Evolutionary conservation across 495 filamentous ascomycete genomes (phyloP), one percentile per base, ranked within the genome.

Genomic region (Bombardia bombarda): DNA sequence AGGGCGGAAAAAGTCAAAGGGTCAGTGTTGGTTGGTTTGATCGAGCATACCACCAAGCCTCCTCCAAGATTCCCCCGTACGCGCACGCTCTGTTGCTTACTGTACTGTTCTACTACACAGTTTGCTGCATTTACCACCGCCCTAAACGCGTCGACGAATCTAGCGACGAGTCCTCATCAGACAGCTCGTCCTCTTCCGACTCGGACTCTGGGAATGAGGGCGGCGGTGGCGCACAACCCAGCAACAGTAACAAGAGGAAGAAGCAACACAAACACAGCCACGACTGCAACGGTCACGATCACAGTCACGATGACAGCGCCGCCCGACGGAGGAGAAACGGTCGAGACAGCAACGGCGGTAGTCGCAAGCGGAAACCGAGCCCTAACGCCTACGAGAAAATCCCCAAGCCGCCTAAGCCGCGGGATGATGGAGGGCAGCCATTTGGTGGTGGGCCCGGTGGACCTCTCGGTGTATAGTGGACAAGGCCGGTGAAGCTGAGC

Each of bases 51-150:
- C 7, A 13, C 13, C 32, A n/a, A n/a, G 14, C 19, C 24, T n/a
- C n/a, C 5, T 10, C 20, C 31, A 9, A 7, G 26, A 22, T n/a
- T 9, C n/a, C 5, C 8, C 17, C 26, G 18, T 19, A 14, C 34
- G 10, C 17, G 9, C 18, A 18, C 18, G 20, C 13, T 9, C 30
- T 9, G 8, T 17, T 32, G 19, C 43, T 49, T 10, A 38, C 28
- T n/a, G n/a, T n/a, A n/a, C n/a, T n/a, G n/a, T n/a, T n/a, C 35
- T 21, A 12, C 26, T 10, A 30, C 30, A 30, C 52, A 96, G 93
- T 97, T 18, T 99, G 92, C 75, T 99, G 92, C 62, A 97, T 97
- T 59, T 99, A 96, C 69, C 89, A 94, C 68, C 84, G 85, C 46
- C 78, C 86, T 2, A 82, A 80, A 40, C 78, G 74, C 31, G 78